phyloP scores from a whole-genome alignment of 805 yeast species.

The Candida taoyuanica region DNA sequence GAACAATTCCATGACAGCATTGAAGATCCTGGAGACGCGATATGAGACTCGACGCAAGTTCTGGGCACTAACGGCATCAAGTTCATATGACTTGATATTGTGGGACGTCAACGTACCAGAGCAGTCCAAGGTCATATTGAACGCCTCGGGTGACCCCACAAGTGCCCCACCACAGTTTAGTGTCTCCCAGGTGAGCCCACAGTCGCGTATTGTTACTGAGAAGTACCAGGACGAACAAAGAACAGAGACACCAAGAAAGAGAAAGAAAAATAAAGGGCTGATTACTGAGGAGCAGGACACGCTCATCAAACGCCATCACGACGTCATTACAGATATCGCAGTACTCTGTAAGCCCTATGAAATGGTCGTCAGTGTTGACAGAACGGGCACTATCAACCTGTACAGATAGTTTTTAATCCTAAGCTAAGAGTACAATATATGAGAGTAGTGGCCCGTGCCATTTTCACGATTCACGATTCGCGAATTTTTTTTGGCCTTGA shows the following conservation, averaged over 20 bases:
- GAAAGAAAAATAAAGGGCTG: slow-evolving; percentile 28
- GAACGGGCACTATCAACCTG: slow-evolving; percentile 61
- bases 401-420: no score
- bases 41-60: slow-evolving; percentile 18
- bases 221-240: slow-evolving; percentile 15
- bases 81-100: slow-evolving; percentile 23
- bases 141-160: neutral
- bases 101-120: slow-evolving; percentile 35
- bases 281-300: slow-evolving; percentile 42
- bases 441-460: no score
- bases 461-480: no score
- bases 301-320: slow-evolving; percentile 43
- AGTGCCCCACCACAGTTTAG: slow-evolving; percentile 2
- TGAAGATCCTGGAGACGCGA: slow-evolving; percentile 18
- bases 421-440: no score
- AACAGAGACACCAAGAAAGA: slow-evolving; percentile 6
- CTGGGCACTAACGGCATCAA: slow-evolving; percentile 18
- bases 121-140: slow-evolving; percentile 31
- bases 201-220: slow-evolving; percentile 39
- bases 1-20: slow-evolving; percentile 17
- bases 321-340: slow-evolving; percentile 45
- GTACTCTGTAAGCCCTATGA: slow-evolving; percentile 46
- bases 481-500: slow-evolving; percentile 10
- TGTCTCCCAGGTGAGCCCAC: slow-evolving; percentile 34
- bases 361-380: slow-evolving; percentile 61